Base-by-base conservation (phyloP, 2,329 filamentous ascomycete genomes). In the Fusarium nisikadoi region DNA sequence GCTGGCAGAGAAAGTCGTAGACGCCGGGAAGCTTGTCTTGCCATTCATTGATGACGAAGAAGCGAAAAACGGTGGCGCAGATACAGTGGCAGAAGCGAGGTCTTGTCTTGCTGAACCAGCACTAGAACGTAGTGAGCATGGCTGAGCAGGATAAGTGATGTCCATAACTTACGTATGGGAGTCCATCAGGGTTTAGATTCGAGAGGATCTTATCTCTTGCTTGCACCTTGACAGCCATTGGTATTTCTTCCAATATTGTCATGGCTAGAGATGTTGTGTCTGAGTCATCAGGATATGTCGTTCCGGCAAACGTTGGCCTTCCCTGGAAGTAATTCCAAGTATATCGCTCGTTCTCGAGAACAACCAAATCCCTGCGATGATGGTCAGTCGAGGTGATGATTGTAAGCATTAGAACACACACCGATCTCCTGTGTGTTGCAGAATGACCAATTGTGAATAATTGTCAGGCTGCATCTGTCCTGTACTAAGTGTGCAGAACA, bases 11-110 rank as follows among this genome's bases (percentile, higher is more conserved):
- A 8, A 42, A 66, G 2, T 57, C 39, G 8, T 49, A 42, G 9
- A 62, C 55, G 1, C 27, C 20, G 3, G 65, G 55, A 5, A 68
- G 62, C 27, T 33, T 36, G 9, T 53, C 25, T 7, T 3, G 14
- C 54, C 56, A 62, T 3, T n/a, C 41, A 4, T 67, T 50, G 4
- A 66, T 11, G 23, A 29, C 43, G 17, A 68, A 68, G 39, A 67
- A 68, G 16, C 56, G 62, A 9, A 68, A 68, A 3, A 68, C 50
- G 11, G 52, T 62, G 12, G 55, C 65, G n/a, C 50, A 68, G 3
- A 68, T 60, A 4, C 56, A 61, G 10, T 68, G 65, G 1, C 62
- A 66, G 9, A 67, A 47, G 0, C 62, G 62, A 0, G 65, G 50
- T 1, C 55, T 56, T 1, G 12, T 42, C 8, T 62, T 42, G 3